Evolutionary conservation across 129 eudicot species (phyloP), one percentile per base, ranked within the genome.

Genomic region (Apium graveolens): DNA sequence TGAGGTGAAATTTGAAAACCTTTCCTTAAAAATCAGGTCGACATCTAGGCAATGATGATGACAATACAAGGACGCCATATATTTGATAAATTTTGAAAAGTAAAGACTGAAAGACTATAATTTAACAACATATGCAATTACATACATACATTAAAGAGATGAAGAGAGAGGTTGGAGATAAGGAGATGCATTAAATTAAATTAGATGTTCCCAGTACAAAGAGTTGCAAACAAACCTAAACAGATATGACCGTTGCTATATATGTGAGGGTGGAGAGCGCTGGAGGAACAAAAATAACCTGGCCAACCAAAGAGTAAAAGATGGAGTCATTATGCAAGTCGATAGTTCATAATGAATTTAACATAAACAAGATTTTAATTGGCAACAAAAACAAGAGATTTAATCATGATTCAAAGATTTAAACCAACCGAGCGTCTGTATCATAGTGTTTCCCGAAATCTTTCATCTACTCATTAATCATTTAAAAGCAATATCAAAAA

Each of bases 221-320:
- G 34, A 66, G 73, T 65, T 31, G 77, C 2, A 60, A 73, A 81
- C 88, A 75, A 83, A 92, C 97, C 97, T 90, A 92, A 85, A 77
- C 97, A 92, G 73, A 92, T 92, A 82, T 92, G 97, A 0, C 97
- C 97, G 68, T 92, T 92, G 91, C 97, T 92, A 79, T 92, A 92
- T 60, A 92, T 92, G 81, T 90, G 97, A 76, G 97, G 96, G 69
- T 92, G 97, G 69, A 85, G 84, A 1, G 97, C 34, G 96, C 92
- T 11, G 96, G 97, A 66, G 87, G 90, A 45, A 88, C 32, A 84
- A 92, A 92, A 21, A 92, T 83, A 44, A 92, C 97, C 97, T 92
- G 93, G 68, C 63, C 20, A 82, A 78, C 66, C 48, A 76, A 77
- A 45, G 21, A 84, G 29, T 73, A 24, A 57, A 77, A 68, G 32